Evolutionary conservation across 2,329 filamentous ascomycete species (phyloP), one percentile per base, ranked within the genome.

Genomic region (Calonectria henricotiae): DNA sequence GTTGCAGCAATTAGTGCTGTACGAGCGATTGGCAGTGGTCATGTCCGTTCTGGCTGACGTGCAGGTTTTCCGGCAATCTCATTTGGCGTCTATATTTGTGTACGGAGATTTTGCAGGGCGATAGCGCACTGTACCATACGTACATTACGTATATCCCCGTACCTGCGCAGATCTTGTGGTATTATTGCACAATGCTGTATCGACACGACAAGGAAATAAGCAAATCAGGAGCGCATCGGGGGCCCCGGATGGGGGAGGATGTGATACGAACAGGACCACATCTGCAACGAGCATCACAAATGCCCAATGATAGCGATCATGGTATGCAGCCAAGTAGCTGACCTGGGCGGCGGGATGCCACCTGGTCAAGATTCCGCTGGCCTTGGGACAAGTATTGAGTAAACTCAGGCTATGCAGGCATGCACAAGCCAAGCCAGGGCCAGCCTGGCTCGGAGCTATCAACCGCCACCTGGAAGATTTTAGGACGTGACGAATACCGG

Each of bases 231-330:
- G 35, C 41, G 25, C 62, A 25, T 58, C 63, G 63, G 63, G 51
- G 23, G 23, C 39, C 35, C 63, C 51, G 63, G 51, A n/a, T 27
- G 27, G 25, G 39, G 6, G 27, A 62, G 4, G 27, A 55, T 11
- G 37, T 32, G 62, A 65, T 65, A 65, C 62, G 62, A 65, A 37
- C 23, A n/a, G 41, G 41, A 20, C 49, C 49, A 37, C 63, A 37
- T 39, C 43, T 49, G 63, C 49, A 65, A 25, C 17, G 63, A 60
- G 51, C 15, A 58, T 60, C 46, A 15, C 47, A 44, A 30, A 49
- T 51, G 35, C 25, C 63, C 63, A 65, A 65, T 65, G 15, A 37
- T 37, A 37, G 12, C 23, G 37, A 20, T 37, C 20, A 37, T 32
- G 30, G 41, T 17, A 30, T 55, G 51, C 51, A 60, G 51, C 32